Conservation (phyloP, 176 grass and related monocot genomes). For the Puccinellia tenuiflora region DNA sequence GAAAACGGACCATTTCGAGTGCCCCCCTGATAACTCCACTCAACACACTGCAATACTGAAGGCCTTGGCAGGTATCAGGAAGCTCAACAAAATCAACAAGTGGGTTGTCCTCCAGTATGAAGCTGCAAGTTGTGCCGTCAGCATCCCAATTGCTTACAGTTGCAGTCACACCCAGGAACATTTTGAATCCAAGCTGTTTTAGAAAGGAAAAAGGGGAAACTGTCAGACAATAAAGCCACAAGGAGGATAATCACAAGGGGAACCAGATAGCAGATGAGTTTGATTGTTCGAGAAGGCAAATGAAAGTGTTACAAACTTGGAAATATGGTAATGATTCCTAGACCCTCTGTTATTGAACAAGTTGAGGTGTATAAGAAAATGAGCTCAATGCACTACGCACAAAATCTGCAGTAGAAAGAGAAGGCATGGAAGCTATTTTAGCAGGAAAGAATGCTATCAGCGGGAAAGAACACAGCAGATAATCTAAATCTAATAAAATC, state of each 20-base stretch:
- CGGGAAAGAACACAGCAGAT: background rate
- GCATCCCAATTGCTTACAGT: conserved; percentile 93
- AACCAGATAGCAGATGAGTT: background rate
- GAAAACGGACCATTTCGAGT: conserved; percentile 82
- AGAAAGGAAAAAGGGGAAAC: background rate
- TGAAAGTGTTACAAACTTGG: background rate
- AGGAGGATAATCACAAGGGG: background rate
- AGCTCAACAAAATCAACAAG: conserved; percentile 99
- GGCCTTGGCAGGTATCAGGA: conserved; percentile 91
- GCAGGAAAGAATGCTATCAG: background rate
- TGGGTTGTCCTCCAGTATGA: conserved; percentile 94
- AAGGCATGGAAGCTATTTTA: background rate
- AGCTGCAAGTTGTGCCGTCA: conserved; percentile 88
- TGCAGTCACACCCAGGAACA: conserved; percentile 94
- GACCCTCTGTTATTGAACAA: background rate
- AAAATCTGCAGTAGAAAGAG: background rate
- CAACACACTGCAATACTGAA: conserved; percentile 89
- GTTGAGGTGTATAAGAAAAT: background rate
- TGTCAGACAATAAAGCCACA: conserved; percentile 10
- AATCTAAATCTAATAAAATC: background rate
- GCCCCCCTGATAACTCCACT: conserved; percentile 94
- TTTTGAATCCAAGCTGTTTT: conserved; percentile 94
- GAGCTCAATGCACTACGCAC: background rate
- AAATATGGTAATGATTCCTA: background rate
- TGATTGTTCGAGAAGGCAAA: background rate